A percentile compares a stretch with the other conserved stretches of the same genome.
Evolutionary conservation across 768 basidiomycete genomes (phyloP).

Genomic region (Tremella mesenterica): DNA sequence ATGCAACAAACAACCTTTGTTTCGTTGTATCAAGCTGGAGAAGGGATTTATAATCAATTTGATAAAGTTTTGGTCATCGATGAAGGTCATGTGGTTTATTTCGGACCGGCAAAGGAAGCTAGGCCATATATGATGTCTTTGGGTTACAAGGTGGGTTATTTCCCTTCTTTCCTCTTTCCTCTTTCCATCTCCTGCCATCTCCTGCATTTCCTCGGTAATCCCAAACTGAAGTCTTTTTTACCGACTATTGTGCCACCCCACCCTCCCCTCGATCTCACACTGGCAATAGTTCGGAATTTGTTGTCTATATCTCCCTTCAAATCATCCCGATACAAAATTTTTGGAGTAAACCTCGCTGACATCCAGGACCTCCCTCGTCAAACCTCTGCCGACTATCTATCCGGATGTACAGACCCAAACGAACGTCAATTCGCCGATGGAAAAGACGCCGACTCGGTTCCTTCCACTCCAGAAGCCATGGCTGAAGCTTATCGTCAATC

Average conservation of each 20-base stretch:
- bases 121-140: constrained; percentile 65
- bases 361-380: constrained; percentile 59
- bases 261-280: too few relatives aligned
- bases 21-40: constrained; percentile 78
- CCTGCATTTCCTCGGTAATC: too few relatives aligned
- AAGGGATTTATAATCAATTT: constrained; percentile 53
- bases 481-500: constrained; percentile 58
- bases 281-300: too few relatives aligned
- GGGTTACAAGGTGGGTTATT: constrained; percentile 49
- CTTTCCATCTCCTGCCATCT: not conserved
- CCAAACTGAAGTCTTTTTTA: too few relatives aligned
- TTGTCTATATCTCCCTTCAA: too few relatives aligned
- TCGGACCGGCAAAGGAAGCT: constrained; percentile 59
- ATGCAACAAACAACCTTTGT: constrained; percentile 54
- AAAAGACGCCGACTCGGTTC: constrained; percentile 53
- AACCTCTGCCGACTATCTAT: constrained; percentile 76
- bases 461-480: constrained; percentile 60
- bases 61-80: constrained; percentile 77
- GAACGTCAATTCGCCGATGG: constrained; percentile 65
- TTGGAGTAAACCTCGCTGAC: not conserved
- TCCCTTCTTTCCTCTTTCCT: constrained; percentile 36
- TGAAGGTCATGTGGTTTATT: constrained; percentile 66
- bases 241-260: too few relatives aligned
- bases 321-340: too few relatives aligned
- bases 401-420: constrained; percentile 47